These are phyloP conservation scores for Smallanthus sonchifolius DNA, from an alignment of 129 eudicot genomes.

Conservation along the genomic window DNA sequence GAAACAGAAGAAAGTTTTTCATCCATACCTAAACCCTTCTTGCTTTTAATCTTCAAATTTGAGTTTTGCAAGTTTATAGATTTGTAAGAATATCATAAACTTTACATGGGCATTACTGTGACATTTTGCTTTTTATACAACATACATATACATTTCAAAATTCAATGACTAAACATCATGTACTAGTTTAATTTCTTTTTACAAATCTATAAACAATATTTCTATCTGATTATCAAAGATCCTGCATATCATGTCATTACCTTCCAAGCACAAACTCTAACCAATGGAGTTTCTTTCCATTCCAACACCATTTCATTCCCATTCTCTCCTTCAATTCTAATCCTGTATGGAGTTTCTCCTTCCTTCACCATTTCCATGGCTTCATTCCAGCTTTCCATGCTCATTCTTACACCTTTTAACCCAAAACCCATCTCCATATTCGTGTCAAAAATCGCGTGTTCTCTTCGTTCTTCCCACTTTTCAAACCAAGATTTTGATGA, in stretches of 20 bases:
- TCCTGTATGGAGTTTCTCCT: constrained; percentile 45
- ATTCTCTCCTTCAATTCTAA: constrained; percentile 39
- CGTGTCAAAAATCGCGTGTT: background rate
- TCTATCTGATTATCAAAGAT: background rate
- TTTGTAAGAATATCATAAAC: no score
- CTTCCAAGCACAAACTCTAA: constrained; percentile 47
- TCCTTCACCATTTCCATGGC: constrained; percentile 50
- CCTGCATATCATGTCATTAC: background rate
- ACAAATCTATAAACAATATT: background rate
- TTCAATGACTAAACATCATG: background rate
- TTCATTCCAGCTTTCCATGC: constrained; percentile 39
- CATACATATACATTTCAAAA: background rate
- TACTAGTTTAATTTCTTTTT: background rate
- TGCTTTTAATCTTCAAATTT: no score
- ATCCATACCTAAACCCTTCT: no score
- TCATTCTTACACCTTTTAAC: constrained; percentile 27
- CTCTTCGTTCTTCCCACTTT: constrained; percentile 41
- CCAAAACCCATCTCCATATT: constrained; percentile 7
- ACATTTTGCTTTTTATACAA: background rate
- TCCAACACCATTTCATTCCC: constrained; percentile 52
- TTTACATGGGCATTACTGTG: no score
- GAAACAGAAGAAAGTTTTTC: no score
- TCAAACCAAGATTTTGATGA: constrained; percentile 42
- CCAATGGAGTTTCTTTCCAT: constrained; percentile 48
- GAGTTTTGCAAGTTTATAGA: no score